Evolutionary conservation across 164 flowering plant species (phyloP).

Genomic region (Hamamelis virginiana): DNA sequence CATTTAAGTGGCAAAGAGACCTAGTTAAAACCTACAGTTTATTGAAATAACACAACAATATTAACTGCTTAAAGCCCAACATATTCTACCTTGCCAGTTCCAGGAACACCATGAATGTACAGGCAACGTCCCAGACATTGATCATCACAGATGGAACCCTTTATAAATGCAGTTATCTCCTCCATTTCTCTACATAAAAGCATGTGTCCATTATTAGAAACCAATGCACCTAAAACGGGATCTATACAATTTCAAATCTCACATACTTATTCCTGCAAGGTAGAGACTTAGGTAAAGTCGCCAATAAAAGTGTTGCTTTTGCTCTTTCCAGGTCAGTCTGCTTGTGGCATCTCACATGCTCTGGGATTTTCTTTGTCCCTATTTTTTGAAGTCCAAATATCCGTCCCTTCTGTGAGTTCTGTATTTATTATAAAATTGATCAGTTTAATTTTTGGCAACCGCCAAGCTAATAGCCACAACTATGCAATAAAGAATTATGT

Average conservation of each 20-base stretch:
- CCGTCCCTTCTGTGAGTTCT: slow-evolving; percentile 78
- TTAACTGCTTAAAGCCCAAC: neutral
- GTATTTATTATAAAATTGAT: slow-evolving; percentile 13
- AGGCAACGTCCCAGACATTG: slow-evolving; percentile 93
- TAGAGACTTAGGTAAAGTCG: slow-evolving; percentile 77
- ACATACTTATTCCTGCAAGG: slow-evolving; percentile 93
- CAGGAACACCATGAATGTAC: slow-evolving; percentile 98
- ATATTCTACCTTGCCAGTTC: slow-evolving; percentile 87
- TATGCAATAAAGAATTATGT: slow-evolving; percentile 4
- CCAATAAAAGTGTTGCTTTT: slow-evolving; percentile 69
- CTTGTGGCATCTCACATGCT: slow-evolving; percentile 79
- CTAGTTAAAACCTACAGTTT: neutral
- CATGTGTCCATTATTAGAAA: neutral
- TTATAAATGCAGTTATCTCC: slow-evolving; percentile 81
- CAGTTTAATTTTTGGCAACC: slow-evolving; percentile 2
- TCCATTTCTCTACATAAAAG: slow-evolving; percentile 76
- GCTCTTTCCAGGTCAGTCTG: slow-evolving; percentile 89
- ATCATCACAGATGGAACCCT: slow-evolving; percentile 77
- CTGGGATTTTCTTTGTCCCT: slow-evolving; percentile 83
- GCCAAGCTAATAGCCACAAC: slow-evolving; percentile 3
- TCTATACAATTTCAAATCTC: neutral
- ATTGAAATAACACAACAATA: neutral
- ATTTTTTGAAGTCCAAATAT: slow-evolving; percentile 84
- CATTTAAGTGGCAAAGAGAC: slow-evolving; percentile 6
- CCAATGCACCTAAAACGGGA: neutral